Percentiles rank a stretch among this genome's conserved stretches.
These are phyloP conservation scores for Boletellus ananas DNA, from an alignment of 768 basidiomycete genomes.

Conservation along the genomic window DNA sequence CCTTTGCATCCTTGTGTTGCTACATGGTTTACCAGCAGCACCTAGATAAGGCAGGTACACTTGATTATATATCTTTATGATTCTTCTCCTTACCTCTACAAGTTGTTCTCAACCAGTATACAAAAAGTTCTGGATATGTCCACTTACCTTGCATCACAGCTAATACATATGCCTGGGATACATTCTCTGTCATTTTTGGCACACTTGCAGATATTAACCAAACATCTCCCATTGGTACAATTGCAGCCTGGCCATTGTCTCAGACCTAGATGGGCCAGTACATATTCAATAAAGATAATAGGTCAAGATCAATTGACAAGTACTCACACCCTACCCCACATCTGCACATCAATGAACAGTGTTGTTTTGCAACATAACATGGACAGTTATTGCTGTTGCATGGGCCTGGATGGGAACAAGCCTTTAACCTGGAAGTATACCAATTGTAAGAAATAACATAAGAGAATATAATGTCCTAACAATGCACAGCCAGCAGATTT, in stretches of 20 bases:
- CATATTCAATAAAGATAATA: neutral
- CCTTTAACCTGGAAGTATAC: slow-evolving; percentile 23
- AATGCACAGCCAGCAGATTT: neutral
- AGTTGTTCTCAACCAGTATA: neutral
- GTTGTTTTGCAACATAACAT: slow-evolving; percentile 37
- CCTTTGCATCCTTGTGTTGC: slow-evolving; percentile 29
- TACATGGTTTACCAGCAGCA: slow-evolving; percentile 15
- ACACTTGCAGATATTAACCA: slow-evolving; percentile 36
- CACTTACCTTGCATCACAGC: slow-evolving; percentile 42
- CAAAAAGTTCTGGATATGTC: neutral
- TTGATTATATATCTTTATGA: neutral
- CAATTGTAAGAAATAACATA: neutral
- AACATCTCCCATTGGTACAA: slow-evolving; percentile 29
- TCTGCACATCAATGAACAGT: slow-evolving; percentile 47
- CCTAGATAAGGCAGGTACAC: slow-evolving; percentile 12
- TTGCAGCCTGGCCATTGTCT: slow-evolving; percentile 16
- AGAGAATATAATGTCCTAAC: slow-evolving; percentile 10
- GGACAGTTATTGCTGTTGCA: slow-evolving; percentile 40
- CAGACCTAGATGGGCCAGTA: slow-evolving; percentile 3
- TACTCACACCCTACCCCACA: slow-evolving; percentile 42
- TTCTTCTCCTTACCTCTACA: slow-evolving; percentile 21
- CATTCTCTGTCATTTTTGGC: slow-evolving; percentile 39
- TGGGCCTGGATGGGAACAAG: slow-evolving; percentile 47
- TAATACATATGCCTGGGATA: slow-evolving; percentile 47
- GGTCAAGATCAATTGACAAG: neutral